Conservation (phyloP, 2,329 filamentous ascomycete species). For the Epichloe baconii region DNA sequence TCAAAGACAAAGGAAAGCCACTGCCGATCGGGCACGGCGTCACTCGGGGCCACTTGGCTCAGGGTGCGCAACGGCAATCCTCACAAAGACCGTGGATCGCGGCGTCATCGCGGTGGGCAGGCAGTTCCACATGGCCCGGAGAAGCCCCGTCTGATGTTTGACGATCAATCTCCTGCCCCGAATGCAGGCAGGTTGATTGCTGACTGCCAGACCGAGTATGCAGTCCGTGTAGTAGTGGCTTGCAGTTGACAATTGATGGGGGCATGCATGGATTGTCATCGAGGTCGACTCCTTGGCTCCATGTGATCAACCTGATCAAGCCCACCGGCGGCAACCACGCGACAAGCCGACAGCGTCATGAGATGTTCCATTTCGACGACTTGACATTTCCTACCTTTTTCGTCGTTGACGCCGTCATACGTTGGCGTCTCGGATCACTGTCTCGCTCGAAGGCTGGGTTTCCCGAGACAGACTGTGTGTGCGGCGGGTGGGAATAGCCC, state of each 20-base stretch:
- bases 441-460: neutral
- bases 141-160: neutral
- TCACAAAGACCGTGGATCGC: too few species aligned
- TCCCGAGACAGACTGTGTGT: neutral
- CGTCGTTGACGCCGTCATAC: neutral
- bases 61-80: neutral
- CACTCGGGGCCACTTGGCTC: neutral
- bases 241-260: too few species aligned
- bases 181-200: neutral
- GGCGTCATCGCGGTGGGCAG: neutral
- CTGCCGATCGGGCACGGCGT: neutral
- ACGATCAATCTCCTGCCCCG: neutral
- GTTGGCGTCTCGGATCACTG: neutral
- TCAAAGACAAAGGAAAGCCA: neutral
- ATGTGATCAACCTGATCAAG: too few species aligned
- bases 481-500: too few species aligned
- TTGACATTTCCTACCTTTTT: too few species aligned
- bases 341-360: too few species aligned
- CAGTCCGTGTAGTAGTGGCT: too few species aligned
- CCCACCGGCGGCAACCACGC: too few species aligned
- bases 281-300: too few species aligned
- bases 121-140: neutral
- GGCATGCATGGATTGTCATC: too few species aligned
- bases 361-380: too few species aligned
- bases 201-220: too few species aligned